Evolutionary conservation across 139 green algal genomes (phyloP).

Genomic region (Coelastrella sp.): DNA sequence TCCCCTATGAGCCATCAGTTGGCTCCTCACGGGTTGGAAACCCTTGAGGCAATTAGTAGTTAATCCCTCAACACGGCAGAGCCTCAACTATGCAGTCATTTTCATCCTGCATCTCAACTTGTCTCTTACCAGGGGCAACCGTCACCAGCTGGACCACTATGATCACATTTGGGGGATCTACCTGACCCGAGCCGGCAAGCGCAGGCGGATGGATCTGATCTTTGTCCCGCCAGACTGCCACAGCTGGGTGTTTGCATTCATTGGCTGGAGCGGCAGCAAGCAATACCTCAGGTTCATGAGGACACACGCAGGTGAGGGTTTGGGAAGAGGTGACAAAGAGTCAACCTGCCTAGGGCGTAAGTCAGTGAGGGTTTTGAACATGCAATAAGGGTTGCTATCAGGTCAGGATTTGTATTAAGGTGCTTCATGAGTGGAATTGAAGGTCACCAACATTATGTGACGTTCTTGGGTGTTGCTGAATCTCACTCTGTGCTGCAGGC

Average conservation of each 20-base stretch:
- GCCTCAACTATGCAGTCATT: too few species aligned
- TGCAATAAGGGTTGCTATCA: background rate
- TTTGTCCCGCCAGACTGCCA: conserved; percentile 12
- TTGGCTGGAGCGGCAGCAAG: conserved; percentile 35
- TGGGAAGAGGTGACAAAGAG: background rate
- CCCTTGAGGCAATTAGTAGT: too few species aligned
- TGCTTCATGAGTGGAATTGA: background rate
- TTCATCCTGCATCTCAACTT: background rate
- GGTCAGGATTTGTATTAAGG: background rate
- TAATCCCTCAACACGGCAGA: too few species aligned
- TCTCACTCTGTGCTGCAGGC: background rate
- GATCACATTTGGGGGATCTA: conserved; percentile 55
- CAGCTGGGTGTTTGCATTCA: conserved; percentile 11
- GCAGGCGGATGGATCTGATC: conserved; percentile 50
- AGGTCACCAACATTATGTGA: too few species aligned
- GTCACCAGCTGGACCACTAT: conserved; percentile 56
- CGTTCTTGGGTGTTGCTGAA: too few species aligned
- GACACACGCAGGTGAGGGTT: background rate
- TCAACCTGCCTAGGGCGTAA: too few species aligned
- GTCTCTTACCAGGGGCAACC: background rate
- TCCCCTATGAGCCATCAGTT: too few species aligned
- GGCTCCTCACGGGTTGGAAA: too few species aligned
- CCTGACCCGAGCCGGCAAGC: conserved; percentile 10
- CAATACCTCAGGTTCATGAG: conserved; percentile 42
- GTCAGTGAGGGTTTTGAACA: too few species aligned